These are phyloP conservation scores for Phytophthora hibernalis DNA, from an alignment of 352 stramenopile species.

Conservation along the genomic window DNA sequence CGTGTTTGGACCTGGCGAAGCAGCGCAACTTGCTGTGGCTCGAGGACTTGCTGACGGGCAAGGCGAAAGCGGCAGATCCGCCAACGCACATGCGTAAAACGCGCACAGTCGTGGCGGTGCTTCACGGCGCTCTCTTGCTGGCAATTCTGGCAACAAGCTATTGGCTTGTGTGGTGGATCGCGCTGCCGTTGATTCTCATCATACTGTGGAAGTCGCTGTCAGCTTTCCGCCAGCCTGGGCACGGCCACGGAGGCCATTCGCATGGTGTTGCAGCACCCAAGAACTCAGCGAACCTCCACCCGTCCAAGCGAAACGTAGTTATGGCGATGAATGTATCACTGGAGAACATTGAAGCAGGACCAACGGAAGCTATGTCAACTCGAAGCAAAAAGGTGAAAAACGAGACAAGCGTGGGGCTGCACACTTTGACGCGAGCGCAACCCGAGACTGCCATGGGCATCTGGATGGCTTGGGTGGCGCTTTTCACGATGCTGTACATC, in stretches of 20 bases:
- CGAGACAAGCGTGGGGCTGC: conserved; percentile 28
- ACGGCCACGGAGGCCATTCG: conserved; percentile 51
- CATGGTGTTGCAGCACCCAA: conserved; percentile 46
- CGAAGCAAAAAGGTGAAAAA: conserved; percentile 39
- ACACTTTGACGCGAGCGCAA: conserved; percentile 50
- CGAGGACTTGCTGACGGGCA: conserved; percentile 50
- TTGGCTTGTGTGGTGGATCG: conserved; percentile 75
- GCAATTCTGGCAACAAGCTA: conserved; percentile 68
- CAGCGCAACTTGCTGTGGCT: conserved; percentile 53
- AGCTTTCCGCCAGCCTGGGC: conserved; percentile 47
- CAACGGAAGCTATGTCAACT: conserved; percentile 13
- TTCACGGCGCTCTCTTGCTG: conserved; percentile 59
- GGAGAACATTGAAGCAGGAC: conserved; percentile 25
- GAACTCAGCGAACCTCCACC: conserved; percentile 39
- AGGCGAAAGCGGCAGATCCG: conserved; percentile 46
- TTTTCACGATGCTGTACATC: conserved; percentile 78
- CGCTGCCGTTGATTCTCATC: conserved; percentile 64
- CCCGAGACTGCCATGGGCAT: conserved; percentile 81
- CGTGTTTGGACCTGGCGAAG: conserved; percentile 52
- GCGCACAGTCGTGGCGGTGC: conserved; percentile 52
- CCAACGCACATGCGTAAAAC: conserved; percentile 65
- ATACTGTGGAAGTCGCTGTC: conserved; percentile 58
- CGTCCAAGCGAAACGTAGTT: conserved; percentile 55
- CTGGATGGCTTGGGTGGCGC: conserved; percentile 73
- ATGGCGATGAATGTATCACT: conserved; percentile 46